These are phyloP conservation scores for Aleurites moluccanus DNA, from an alignment of 441 rosid species.

Conservation along the genomic window DNA sequence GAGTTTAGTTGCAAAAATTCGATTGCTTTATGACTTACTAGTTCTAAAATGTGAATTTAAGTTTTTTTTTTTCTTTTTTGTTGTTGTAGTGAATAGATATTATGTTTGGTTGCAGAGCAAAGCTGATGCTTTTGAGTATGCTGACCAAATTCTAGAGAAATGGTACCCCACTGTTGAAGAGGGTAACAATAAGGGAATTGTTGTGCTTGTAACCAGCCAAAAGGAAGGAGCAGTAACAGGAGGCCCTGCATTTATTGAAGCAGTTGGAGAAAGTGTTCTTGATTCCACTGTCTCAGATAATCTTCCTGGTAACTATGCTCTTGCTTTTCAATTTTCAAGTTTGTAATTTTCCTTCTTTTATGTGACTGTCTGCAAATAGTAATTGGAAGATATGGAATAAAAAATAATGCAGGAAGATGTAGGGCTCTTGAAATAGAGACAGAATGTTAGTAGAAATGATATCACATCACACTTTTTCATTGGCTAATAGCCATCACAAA, in stretches of 20 bases:
- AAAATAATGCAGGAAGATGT: too few species aligned
- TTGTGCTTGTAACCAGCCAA: slow-evolving; percentile 86
- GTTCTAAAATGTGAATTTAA: neutral
- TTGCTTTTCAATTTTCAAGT: slow-evolving; percentile 10
- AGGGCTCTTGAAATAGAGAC: too few species aligned
- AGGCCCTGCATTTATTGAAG: slow-evolving; percentile 85
- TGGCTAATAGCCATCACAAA: too few species aligned
- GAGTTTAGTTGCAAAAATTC: neutral
- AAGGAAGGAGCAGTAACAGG: slow-evolving; percentile 97
- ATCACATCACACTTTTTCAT: too few species aligned
- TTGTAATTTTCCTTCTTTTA: neutral
- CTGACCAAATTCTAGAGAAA: slow-evolving; percentile 88
- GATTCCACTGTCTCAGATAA: slow-evolving; percentile 91
- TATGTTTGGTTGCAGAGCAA: slow-evolving; percentile 64
- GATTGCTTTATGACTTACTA: neutral
- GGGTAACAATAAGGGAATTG: slow-evolving; percentile 86
- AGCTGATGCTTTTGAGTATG: slow-evolving; percentile 99
- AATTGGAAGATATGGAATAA: neutral
- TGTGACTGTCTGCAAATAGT: neutral
- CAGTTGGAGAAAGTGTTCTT: slow-evolving; percentile 79
- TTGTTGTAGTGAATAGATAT: slow-evolving; percentile 4
- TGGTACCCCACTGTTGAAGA: slow-evolving; percentile 93
- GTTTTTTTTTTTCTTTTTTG: neutral
- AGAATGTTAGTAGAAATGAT: too few species aligned
- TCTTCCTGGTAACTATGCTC: slow-evolving; percentile 69